Evolutionary conservation across 306 rosid genomes (phyloP), one percentile per base, ranked within the genome.

Genomic region (Astragalus glycyphyllos): DNA sequence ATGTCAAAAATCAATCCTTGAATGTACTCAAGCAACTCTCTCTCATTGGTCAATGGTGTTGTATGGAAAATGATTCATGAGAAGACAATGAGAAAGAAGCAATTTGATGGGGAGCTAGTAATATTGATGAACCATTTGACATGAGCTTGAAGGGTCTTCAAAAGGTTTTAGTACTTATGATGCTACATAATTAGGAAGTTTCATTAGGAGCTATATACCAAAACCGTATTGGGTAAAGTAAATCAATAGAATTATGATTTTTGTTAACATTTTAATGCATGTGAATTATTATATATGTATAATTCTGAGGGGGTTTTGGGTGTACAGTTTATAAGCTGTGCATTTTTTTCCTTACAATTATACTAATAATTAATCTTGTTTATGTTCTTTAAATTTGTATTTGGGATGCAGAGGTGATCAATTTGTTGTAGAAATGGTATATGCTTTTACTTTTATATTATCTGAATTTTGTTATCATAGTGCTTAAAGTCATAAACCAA

Each of bases 241-340:
- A 42, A 62, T 51, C 15, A 55, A 16, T 23, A 80, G 83, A 70
- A 50, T 67, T 81, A 56, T 82, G 73, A 84, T 63, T 84, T 87
- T 82, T 82, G 83, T 84, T 79, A 34, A 65, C 44, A 69, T 81
- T 70, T 79, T 77, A 75, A 51, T 80, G 81, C 79, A 49, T 80
- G 86, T 84, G 86, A 81, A 80, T 26, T 26, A 20, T 72, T 58
- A 61, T 38, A 69, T 80, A 64, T 68, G 71, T 68, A 44, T 59
- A 73, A 13, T 51, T 78, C 73, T 69, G 74, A 81, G 55, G 83
- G 89, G 83, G 79, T 65, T 81, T 56, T 78, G 74, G 78, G 83
- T 84, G 81, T 87, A 84, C 71, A 82, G 71, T 74, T 77, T 75
- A 77, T 79, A 58, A 62, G 79, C 81, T 82, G 78, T 70, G 75